These are phyloP conservation scores for Coemansia asiatica DNA, from an alignment of 192 early-diverging fungal species.

Conservation along the genomic window DNA sequence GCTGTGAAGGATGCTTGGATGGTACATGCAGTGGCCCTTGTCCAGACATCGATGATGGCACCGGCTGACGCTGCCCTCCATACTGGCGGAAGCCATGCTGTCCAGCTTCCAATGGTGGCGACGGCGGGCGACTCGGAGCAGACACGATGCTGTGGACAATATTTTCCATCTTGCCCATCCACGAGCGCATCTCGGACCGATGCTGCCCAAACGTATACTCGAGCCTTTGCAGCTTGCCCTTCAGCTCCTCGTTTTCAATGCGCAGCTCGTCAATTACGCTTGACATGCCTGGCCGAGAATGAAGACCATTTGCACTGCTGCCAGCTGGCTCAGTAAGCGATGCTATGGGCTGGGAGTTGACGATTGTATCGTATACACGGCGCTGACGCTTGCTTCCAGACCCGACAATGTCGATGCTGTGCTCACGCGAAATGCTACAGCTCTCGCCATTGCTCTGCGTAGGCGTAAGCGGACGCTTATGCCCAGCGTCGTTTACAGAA, in stretches of 20 bases:
- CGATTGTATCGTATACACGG: slow-evolving; percentile 18
- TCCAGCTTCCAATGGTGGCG: slow-evolving; percentile 1
- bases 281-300: not conserved
- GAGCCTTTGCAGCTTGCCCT: slow-evolving; percentile 29
- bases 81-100: not conserved
- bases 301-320: not conserved
- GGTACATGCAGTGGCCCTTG: not conserved
- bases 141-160: slow-evolving; percentile 11
- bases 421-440: not conserved
- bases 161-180: slow-evolving; percentile 46
- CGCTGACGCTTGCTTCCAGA: slow-evolving; percentile 22
- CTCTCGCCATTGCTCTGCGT: not conserved
- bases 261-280: slow-evolving; percentile 28
- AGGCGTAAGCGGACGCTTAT: slow-evolving; percentile 1
- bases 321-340: not conserved
- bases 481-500: not conserved
- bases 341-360: not conserved
- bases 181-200: slow-evolving; percentile 31
- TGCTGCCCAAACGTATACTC: slow-evolving; percentile 42
- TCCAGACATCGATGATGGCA: not conserved
- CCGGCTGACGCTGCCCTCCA: not conserved
- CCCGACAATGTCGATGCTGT: not conserved
- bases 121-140: not conserved
- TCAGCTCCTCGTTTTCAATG: slow-evolving; percentile 43
- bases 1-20: not conserved